phyloP scores from a whole-genome alignment of 2,329 filamentous ascomycete genomes.

The Pseudogymnoascus sp. region DNA sequence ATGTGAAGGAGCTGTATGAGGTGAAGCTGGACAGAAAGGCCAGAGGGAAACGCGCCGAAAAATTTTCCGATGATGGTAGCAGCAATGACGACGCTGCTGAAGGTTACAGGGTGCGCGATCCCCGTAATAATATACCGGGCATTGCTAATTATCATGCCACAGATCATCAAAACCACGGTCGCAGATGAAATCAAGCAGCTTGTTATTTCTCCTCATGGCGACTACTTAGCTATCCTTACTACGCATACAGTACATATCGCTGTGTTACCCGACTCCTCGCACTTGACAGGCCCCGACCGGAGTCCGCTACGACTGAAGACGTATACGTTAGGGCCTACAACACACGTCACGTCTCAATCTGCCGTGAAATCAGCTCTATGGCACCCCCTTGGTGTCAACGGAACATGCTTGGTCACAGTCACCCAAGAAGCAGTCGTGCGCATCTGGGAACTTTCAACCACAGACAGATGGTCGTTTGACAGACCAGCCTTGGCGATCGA shows the following conservation, averaged over 20 bases:
- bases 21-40: constrained; percentile 27
- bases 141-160: constrained; percentile 14
- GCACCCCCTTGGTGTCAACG: constrained; percentile 83
- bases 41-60: constrained; percentile 22
- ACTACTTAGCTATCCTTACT: constrained; percentile 78
- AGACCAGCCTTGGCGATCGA: constrained; percentile 77
- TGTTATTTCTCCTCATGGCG: constrained; percentile 70
- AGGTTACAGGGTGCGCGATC: constrained; percentile 38
- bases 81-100: constrained; percentile 27
- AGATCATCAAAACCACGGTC: constrained; percentile 71
- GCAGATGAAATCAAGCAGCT: constrained; percentile 80
- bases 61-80: constrained; percentile 16
- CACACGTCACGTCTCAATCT: constrained; percentile 79
- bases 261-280: constrained; percentile 70
- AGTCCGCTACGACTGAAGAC: constrained; percentile 71
- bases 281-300: constrained; percentile 61
- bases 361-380: constrained; percentile 75
- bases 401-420: constrained; percentile 76
- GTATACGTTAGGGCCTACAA: constrained; percentile 85
- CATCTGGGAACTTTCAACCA: constrained; percentile 80
- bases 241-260: constrained; percentile 82
- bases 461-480: constrained; percentile 81
- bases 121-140: constrained; percentile 19
- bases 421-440: constrained; percentile 82
- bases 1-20: constrained; percentile 59